A percentile compares a stretch with the other conserved stretches of the same genome.
Conservation (phyloP, 108 stramenopile genomes). For the Aurantiochytrium sp. region DNA sequence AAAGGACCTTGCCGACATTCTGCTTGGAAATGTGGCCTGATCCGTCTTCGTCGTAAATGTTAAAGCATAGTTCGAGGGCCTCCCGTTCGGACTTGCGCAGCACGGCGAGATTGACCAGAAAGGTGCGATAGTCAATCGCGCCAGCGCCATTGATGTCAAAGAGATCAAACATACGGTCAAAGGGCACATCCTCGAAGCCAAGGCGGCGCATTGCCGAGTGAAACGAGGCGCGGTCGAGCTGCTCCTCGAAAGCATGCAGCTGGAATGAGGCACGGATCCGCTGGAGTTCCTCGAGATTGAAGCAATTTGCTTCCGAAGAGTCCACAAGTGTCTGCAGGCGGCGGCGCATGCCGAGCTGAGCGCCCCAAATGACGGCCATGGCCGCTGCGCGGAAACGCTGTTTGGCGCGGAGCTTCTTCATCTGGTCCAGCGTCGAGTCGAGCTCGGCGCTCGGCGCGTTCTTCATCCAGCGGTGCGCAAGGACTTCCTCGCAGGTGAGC, state of each 20-base stretch:
- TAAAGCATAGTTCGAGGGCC: not conserved
- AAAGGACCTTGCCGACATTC: not conserved
- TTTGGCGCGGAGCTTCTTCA: conserved; percentile 1
- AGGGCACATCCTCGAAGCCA: conserved; percentile 5
- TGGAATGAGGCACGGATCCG: not conserved
- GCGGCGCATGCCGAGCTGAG: not conserved
- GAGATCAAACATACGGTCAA: conserved; percentile 13
- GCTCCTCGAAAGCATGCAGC: not conserved
- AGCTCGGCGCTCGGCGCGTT: not conserved
- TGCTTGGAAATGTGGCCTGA: not conserved
- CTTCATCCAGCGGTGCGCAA: conserved; percentile 23
- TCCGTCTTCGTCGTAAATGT: not conserved
- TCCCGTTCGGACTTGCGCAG: not conserved
- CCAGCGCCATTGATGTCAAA: not conserved
- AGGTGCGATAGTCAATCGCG: not conserved
- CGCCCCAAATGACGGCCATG: conserved; percentile 14
- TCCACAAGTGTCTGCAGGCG: not conserved
- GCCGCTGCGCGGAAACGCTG: not conserved
- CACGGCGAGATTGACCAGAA: not conserved
- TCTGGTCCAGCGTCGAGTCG: not conserved
- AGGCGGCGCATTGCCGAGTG: not conserved
- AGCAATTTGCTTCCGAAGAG: not conserved
- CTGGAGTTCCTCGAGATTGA: conserved; percentile 4
- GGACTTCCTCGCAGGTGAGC: conserved; percentile 39
- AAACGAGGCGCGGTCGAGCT: not conserved